Percentiles rank a stretch among this genome's conserved stretches.
Evolutionary conservation across 2,329 filamentous ascomycete species (phyloP).

Genomic region (Escovopsis sp.): DNA sequence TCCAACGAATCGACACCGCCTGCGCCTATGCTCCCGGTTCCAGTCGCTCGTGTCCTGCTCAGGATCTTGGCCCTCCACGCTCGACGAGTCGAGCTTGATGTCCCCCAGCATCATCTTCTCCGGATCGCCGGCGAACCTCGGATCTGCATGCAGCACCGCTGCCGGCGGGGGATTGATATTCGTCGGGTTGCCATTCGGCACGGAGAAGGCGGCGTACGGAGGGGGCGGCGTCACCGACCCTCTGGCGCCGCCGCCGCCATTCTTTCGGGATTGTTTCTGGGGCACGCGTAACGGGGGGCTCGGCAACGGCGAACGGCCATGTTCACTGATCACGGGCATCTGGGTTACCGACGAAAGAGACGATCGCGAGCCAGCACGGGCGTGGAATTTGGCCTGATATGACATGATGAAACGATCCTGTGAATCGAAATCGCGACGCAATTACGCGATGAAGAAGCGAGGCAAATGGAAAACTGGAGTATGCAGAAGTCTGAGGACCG

Average conservation of each 20-base stretch:
- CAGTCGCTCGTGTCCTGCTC: constrained; percentile 4
- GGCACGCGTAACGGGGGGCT: constrained; percentile 16
- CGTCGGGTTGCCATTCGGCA: constrained; percentile 1
- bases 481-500: too few species aligned
- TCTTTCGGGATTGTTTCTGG: constrained; percentile 15
- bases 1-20: constrained; percentile 21
- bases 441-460: neutral
- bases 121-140: constrained; percentile 4
- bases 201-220: constrained; percentile 2
- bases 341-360: constrained; percentile 14
- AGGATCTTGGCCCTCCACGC: constrained; percentile 2
- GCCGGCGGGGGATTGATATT: neutral
- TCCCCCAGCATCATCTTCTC: constrained; percentile 3
- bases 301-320: constrained; percentile 12
- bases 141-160: neutral
- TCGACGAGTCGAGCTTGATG: constrained; percentile 4
- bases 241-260: constrained; percentile 5
- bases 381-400: constrained; percentile 1
- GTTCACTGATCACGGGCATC: constrained; percentile 25
- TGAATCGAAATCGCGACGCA: too few species aligned
- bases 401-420: neutral
- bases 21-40: constrained; percentile 6
- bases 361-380: constrained; percentile 8
- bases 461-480: too few species aligned
- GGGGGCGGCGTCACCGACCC: constrained; percentile 7